Conservation (phyloP, 768 basidiomycete species). For the Naganishia friedmannii region DNA sequence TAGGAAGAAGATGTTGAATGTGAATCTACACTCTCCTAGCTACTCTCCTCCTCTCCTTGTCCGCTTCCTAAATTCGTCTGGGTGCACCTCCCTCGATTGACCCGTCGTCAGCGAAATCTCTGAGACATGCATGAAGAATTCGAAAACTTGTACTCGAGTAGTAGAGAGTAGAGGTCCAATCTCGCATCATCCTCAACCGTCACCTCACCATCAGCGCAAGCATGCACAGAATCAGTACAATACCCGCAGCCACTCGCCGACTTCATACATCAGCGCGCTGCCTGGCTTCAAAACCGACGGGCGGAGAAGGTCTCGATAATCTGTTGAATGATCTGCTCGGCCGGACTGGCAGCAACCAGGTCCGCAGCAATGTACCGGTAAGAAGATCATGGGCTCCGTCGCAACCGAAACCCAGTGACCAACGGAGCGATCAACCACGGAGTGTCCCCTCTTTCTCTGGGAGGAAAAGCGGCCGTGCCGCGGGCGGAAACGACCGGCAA, state of each 20-base stretch:
- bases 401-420: not conserved
- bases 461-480: not conserved
- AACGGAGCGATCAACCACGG: not conserved
- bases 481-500: not conserved
- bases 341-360: not conserved
- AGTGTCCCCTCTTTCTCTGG: constrained; percentile 1
- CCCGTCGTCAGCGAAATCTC: not conserved
- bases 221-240: not conserved
- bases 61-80: not conserved
- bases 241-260: not conserved
- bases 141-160: no score
- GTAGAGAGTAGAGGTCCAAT: no score
- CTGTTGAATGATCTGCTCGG: constrained; percentile 14
- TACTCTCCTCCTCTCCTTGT: not conserved
- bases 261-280: constrained; percentile 1
- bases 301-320: not conserved
- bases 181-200: no score
- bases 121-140: not conserved
- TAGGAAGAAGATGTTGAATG: not conserved
- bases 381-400: constrained; percentile 11
- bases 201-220: not conserved
- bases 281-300: not conserved
- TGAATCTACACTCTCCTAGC: not conserved
- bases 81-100: not conserved
- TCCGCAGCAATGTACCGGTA: not conserved